These are phyloP conservation scores for Crataegus laevigata DNA, from an alignment of 306 rosid species.

Conservation along the genomic window DNA sequence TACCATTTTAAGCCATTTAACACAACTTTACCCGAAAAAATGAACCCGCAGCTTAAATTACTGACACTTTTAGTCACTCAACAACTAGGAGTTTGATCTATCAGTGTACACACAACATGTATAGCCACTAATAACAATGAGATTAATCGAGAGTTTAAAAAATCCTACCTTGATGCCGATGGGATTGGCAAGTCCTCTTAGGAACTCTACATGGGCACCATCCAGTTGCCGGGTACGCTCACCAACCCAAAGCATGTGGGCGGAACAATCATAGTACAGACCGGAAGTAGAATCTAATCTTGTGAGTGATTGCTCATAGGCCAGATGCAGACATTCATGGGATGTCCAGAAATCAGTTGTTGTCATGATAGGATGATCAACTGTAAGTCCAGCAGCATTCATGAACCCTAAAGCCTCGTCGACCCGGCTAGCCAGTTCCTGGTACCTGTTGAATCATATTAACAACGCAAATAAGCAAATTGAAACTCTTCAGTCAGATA, in stretches of 20 bases:
- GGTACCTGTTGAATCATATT: slow-evolving; percentile 41
- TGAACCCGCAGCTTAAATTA: not conserved
- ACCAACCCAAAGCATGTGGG: slow-evolving; percentile 80
- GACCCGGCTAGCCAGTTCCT: slow-evolving; percentile 56
- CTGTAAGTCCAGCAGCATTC: slow-evolving; percentile 68
- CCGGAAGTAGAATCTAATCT: slow-evolving; percentile 72
- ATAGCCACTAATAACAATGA: not conserved
- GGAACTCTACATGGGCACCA: slow-evolving; percentile 73
- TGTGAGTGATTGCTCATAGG: slow-evolving; percentile 67
- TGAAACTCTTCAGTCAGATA: not conserved
- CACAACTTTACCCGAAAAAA: not conserved
- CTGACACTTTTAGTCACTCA: not conserved
- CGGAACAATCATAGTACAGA: slow-evolving; percentile 64
- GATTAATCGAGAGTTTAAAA: not conserved
- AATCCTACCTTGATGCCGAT: slow-evolving; percentile 54
- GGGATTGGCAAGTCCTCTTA: slow-evolving; percentile 66
- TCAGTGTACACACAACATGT: not conserved
- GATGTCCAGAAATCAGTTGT: slow-evolving; percentile 83
- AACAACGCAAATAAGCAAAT: not conserved
- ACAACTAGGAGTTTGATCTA: not conserved
- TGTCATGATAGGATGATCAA: slow-evolving; percentile 58
- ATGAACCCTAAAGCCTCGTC: slow-evolving; percentile 77
- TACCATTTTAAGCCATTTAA: not conserved
- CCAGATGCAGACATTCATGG: slow-evolving; percentile 67
- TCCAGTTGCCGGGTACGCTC: slow-evolving; percentile 77